Evolutionary conservation across 2,329 filamentous ascomycete species (phyloP), one percentile per base, ranked within the genome.

Genomic region (Amauroascus verrucosus): DNA sequence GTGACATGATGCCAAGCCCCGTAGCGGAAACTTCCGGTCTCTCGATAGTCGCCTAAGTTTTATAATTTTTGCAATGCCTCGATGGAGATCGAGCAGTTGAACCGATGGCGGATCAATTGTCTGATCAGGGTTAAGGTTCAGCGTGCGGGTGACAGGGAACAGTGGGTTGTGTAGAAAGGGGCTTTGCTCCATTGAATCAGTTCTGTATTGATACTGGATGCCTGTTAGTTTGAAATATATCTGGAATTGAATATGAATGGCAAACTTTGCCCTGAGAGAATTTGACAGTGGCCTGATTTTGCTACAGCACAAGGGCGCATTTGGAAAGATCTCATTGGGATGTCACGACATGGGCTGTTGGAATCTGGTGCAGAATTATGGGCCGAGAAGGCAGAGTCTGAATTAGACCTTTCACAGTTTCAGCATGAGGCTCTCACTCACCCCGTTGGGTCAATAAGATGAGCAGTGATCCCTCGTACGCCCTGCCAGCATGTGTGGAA

Each of bases 81-180:
- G 48, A 54, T 65, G 63, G 52, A 65, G 53, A 33, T 38, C 54
- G 16, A 63, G 62, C 56, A 65, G 61, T 38, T 57, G 56, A 52
- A 56, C 47, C 50, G 62, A 62, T 54, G 64, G 64, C 48, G 64
- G 65, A 56, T 67, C 64, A 57, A 63, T 63, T n/a, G 65, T 68
- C 28, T 60, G 60, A 61, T 55, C 51, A 20, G 57, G 50, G 45
- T 56, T 67, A 18, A 67, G 58, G 37, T 45, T 56, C 26, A 61
- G 58, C 14, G 53, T 57, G 13, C 60, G 57, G 37, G 57, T 58
- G 41, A 64, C 56, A 22, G 57, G 61, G 47, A 63, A 55, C 51
- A 59, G 49, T 43, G 43, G 49, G 55, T 60, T 55, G 38, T 56
- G 55, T 56, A 60, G 51, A 52, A 53, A 55, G 54, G 51, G 51